Percentiles rank a stretch among this genome's conserved stretches.
Evolutionary conservation across 192 early-diverging fungal genomes (phyloP).

Genomic region (Borealophlyctis nickersoniae): DNA sequence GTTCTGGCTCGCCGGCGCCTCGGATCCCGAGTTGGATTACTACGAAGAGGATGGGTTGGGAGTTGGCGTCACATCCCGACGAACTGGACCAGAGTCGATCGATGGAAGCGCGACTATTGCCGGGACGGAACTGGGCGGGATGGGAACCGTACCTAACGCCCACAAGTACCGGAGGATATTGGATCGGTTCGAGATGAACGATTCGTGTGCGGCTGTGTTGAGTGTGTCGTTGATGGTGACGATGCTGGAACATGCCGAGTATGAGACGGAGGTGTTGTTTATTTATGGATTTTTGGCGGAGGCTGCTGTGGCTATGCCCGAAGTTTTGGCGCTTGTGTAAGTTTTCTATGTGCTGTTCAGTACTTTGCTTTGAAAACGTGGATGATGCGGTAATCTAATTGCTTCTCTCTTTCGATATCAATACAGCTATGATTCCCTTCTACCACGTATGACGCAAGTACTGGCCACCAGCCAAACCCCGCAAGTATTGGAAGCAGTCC

Average conservation of each 20-base stretch:
- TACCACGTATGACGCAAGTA: conserved; percentile 72
- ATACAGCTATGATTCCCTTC: conserved; percentile 62
- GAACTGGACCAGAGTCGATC: not conserved
- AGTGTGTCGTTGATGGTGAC: conserved; percentile 65
- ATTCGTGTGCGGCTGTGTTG: conserved; percentile 57
- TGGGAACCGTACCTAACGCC: conserved; percentile 6
- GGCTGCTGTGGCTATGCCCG: conserved; percentile 66
- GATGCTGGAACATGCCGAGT: conserved; percentile 70
- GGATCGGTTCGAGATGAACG: conserved; percentile 60
- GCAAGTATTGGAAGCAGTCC: conserved; percentile 67
- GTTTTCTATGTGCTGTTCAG: conserved; percentile 26
- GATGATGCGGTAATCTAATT: conserved; percentile 17
- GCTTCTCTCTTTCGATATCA: not conserved
- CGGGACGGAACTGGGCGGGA: not conserved
- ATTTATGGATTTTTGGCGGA: conserved; percentile 77
- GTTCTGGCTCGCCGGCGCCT: conserved; percentile 38
- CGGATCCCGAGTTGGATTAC: conserved; percentile 17
- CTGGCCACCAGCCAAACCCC: conserved; percentile 62
- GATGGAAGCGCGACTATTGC: not conserved
- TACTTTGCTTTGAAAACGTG: conserved; percentile 16
- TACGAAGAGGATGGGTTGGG: not conserved
- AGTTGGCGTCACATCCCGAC: not conserved
- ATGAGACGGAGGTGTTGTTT: conserved; percentile 68
- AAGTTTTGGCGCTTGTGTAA: conserved; percentile 72
- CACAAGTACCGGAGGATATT: conserved; percentile 61